Base-by-base conservation (phyloP, 2,329 filamentous ascomycete genomes). In the Colletotrichum spinosum region DNA sequence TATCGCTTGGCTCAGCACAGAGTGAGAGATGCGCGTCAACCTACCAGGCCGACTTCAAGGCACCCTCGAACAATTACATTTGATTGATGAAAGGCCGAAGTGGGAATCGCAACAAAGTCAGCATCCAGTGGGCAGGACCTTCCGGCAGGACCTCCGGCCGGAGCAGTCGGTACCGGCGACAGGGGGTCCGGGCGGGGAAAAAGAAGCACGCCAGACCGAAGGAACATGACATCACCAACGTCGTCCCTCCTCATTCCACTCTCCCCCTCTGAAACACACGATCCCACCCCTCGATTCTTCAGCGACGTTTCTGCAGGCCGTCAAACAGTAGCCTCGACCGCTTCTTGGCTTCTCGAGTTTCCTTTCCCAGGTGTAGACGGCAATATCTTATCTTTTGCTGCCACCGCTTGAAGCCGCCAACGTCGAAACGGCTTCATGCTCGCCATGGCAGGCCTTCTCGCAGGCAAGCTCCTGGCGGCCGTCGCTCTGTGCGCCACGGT, bases 221-320 rank as follows among this genome's bases (percentile, higher is more conserved):
- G n/a, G 35, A 15, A 48, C 59, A 66, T 66, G 63, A 66, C 63
- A 66, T 66, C 63, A 66, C 53, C 52, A 53, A 25, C 25, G 25
- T 25, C 25, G 25, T 25, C 25, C 25, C 25, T 25, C 25, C 25
- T 25, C 50, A 34, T 25, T 17, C 41, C 48, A 41, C 42, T 10
- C 12, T 17, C 17, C 39, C 39, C 48, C 52, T 44, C n/a, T 37
- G 48, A 53, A 56, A 56, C 48, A 25, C 37, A 11, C 44, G 11
- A 13, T 39, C 15, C 45, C 8, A 3, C 34, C 7, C 12, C 45
- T 10, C 8, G n/a, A n/a, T 41, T 37, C 52, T 42, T 57, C 52
- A 17, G 17, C 38, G 7, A 55, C 15, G 8, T 11, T 46, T 35
- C 7, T 15, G 34, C 34, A n/a, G 34, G 44, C 33, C 25, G 53